Percentiles rank a stretch among this genome's conserved stretches.
These are phyloP conservation scores for Phytopythium sindhum DNA, from an alignment of 352 stramenopile genomes.

Conservation along the genomic window DNA sequence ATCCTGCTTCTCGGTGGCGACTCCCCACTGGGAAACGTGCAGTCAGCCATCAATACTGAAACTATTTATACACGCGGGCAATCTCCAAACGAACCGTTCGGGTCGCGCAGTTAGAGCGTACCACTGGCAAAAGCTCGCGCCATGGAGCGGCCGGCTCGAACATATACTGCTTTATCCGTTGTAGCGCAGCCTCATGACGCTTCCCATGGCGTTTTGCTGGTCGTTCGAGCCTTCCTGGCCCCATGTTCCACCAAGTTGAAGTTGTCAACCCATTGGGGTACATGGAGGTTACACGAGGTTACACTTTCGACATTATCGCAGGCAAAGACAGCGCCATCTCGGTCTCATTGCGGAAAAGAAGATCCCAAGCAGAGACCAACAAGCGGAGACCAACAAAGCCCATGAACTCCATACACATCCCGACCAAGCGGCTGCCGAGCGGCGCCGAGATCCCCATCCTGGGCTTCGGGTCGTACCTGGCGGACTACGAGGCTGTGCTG, in stretches of 20 bases:
- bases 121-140: too few relatives aligned
- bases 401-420: not conserved
- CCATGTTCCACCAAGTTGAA: not conserved
- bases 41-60: too few relatives aligned
- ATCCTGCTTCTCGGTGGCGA: not conserved
- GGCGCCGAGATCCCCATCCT: constrained; percentile 16
- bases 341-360: not conserved
- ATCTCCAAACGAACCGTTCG: too few relatives aligned
- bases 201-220: constrained; percentile 21
- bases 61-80: too few relatives aligned
- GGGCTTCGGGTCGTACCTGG: constrained; percentile 22
- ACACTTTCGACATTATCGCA: not conserved
- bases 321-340: not conserved
- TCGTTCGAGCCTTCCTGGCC: not conserved
- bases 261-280: not conserved
- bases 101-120: too few relatives aligned
- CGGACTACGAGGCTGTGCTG: constrained; percentile 19
- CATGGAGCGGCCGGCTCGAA: too few relatives aligned
- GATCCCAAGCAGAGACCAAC: not conserved
- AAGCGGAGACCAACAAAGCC: not conserved
- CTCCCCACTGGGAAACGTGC: too few relatives aligned
- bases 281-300: not conserved
- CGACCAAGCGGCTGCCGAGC: constrained; percentile 14
- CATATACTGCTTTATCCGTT: too few relatives aligned
- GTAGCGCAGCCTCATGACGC: too few relatives aligned